phyloP scores from a whole-genome alignment of 176 grass and related monocot genomes.

The Chrysopogon serrulatus region DNA sequence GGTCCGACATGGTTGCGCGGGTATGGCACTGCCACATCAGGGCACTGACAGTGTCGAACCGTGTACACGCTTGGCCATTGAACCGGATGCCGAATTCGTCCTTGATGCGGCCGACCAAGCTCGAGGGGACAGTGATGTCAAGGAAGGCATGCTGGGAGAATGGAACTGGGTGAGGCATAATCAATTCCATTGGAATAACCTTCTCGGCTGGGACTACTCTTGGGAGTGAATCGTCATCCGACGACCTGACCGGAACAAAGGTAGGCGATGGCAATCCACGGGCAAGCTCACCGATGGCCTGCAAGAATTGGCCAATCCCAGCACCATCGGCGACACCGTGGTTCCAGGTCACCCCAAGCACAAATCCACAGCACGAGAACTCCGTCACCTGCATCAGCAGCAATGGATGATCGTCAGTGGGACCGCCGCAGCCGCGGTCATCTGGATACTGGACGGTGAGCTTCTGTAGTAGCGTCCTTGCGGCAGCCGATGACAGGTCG shows the following conservation, averaged over 20 bases:
- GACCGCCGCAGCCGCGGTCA: not conserved
- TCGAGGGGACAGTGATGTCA: too few species aligned
- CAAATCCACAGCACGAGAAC: not conserved
- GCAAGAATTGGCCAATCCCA: slow-evolving; percentile 60
- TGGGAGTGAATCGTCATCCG: too few species aligned
- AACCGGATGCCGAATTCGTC: too few species aligned
- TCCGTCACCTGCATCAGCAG: not conserved
- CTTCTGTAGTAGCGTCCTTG: not conserved
- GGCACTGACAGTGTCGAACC: too few species aligned
- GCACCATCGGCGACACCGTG: not conserved
- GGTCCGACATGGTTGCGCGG: not conserved
- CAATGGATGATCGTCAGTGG: not conserved
- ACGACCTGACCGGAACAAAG: too few species aligned
- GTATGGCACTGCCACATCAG: too few species aligned
- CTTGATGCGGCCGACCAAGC: too few species aligned
- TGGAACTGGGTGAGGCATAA: too few species aligned
- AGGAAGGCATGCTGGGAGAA: too few species aligned
- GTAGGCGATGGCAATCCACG: slow-evolving; percentile 37
- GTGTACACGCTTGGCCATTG: too few species aligned
- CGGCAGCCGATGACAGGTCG: not conserved
- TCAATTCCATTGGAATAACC: too few species aligned
- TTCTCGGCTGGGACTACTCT: too few species aligned
- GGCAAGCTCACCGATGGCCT: slow-evolving; percentile 72
- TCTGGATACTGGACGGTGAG: not conserved
- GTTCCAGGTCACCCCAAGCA: not conserved